Evolutionary conservation across 164 flowering plant genomes (phyloP).

Genomic region (Vitis labrusca): DNA sequence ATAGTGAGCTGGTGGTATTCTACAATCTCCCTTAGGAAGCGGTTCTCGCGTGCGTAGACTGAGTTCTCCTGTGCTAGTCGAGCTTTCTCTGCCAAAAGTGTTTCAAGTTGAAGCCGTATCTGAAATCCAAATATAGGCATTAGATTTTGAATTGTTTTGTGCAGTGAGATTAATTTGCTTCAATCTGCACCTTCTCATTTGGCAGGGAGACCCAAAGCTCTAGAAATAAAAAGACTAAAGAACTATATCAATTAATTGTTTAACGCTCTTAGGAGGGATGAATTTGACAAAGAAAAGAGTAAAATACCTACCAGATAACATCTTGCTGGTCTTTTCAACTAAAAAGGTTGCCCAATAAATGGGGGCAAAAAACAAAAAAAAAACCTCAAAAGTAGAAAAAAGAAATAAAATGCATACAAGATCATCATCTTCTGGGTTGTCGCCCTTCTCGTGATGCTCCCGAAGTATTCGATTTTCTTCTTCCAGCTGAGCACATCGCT

Average conservation of each 20-base stretch:
- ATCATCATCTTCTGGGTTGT: constrained; percentile 82
- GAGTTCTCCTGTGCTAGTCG: constrained; percentile 93
- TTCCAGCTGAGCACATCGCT: constrained; percentile 91
- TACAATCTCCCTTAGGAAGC: constrained; percentile 82
- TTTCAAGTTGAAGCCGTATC: constrained; percentile 94
- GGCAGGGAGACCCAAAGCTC: not conserved
- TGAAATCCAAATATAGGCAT: constrained; percentile 23
- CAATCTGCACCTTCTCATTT: too few relatives aligned
- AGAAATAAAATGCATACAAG: constrained; percentile 41
- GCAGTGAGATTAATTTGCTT: too few relatives aligned
- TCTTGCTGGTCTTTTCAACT: too few relatives aligned
- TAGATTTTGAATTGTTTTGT: not conserved
- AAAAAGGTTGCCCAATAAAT: too few relatives aligned
- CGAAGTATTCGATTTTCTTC: constrained; percentile 83
- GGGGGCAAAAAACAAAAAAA: not conserved
- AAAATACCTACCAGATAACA: too few relatives aligned
- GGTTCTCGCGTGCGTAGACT: constrained; percentile 86
- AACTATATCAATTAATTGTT: too few relatives aligned
- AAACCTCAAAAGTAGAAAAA: not conserved
- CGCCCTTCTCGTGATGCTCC: constrained; percentile 77
- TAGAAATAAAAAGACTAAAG: not conserved
- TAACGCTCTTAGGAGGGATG: too few relatives aligned
- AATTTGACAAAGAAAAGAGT: not conserved
- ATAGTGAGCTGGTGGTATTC: constrained; percentile 95
- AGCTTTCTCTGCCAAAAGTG: constrained; percentile 90